Evolutionary conservation across 225 moss, liverwort and hornwort genomes (phyloP), one percentile per base, ranked within the genome.

Genomic region (Lunularia cruciata): DNA sequence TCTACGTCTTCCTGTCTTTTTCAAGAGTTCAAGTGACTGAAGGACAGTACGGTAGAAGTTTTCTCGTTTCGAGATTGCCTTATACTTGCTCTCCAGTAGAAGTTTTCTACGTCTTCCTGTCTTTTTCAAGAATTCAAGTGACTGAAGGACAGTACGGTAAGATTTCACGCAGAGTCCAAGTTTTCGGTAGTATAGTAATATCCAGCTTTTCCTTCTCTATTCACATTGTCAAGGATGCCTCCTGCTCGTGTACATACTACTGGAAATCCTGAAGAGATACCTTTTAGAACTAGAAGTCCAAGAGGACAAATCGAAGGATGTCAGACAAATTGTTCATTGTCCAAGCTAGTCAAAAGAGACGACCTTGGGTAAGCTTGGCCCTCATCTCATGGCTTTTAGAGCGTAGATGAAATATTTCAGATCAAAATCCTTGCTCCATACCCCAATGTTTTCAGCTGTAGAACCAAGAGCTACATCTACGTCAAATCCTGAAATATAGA

Each of bases 221-320:
- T 91, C 26, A 94, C 84, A 78, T 91, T 86, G 77, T 94, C 94
- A 55, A 90, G 86, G 57, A 94, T 91, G 64, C 94, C 94, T 55
- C 94, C 94, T 27, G 94, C 94, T 72, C 94, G 75, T 27, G 89
- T 91, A 56, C 85, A 87, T 61, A 94, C 94, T 42, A 94, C 94
- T 26, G 91, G 89, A 32, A 94, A 59, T 60, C 87, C 89, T 67
- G 91, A 94, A 14, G 94, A 91, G 91, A 94, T 94, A 46, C 91
- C 94, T 80, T 94, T 91, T 16, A 94, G 82, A 62, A 94, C 94
- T n/a, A 94, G 91, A 56, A 94, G 91, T 30, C 94, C 94, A 71
- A 94, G 68, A n/a, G n/a, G n/a, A n/a, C n/a, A n/a, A n/a, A n/a
- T n/a, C n/a, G n/a, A n/a, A n/a, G n/a, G n/a, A n/a, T n/a, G n/a